Evolutionary conservation across 805 yeast genomes (phyloP), one percentile per base, ranked within the genome.

Genomic region (Wickerhamiella sergipiensis): DNA sequence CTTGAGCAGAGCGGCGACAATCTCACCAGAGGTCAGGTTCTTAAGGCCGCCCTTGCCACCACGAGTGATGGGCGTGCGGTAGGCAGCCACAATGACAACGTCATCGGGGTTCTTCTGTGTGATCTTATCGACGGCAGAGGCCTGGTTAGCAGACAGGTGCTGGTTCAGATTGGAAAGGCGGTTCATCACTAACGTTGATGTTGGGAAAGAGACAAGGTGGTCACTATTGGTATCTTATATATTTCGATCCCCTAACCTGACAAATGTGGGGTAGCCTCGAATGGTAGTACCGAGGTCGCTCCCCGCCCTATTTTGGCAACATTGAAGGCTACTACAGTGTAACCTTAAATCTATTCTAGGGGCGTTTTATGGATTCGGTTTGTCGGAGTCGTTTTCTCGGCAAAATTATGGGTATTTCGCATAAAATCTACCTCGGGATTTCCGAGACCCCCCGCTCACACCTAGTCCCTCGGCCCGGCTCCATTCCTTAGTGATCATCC

Each of bases 1-100:
- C 53, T 71, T 67, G 52, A 88, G 70, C 53, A 90, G 77, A 56
- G 77, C 77, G 57, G 76, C 68, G 53, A 90, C 75, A 21, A 90
- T 65, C 67, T 81, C 94, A 61, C 86, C 96, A 6, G 94, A 77
- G 48, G 82, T 78, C 49, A 84, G 76, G 64, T 88, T 94, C 65
- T 83, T 85, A 69, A 89, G 86, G 1, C 76, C 71, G 47, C 97
- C 97, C 65, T 79, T 81, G 48, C 90, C 87, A 40, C 92, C 96
- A 67, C 79, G 85, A 48, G 95, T 79, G 55, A 86, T 73, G 29
- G 97, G 90, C 2, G 97, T 85, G 71, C 97, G 79, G 73, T 85
- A 81, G 33, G 97, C 95, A 47, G 80, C 82, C 38, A 87, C 88
- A 52, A 90, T 80, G 44, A 90, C 97, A 40, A 90, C 94, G 66